phyloP scores from a whole-genome alignment of 306 rosid genomes.

The Dalbergia oliveri region DNA sequence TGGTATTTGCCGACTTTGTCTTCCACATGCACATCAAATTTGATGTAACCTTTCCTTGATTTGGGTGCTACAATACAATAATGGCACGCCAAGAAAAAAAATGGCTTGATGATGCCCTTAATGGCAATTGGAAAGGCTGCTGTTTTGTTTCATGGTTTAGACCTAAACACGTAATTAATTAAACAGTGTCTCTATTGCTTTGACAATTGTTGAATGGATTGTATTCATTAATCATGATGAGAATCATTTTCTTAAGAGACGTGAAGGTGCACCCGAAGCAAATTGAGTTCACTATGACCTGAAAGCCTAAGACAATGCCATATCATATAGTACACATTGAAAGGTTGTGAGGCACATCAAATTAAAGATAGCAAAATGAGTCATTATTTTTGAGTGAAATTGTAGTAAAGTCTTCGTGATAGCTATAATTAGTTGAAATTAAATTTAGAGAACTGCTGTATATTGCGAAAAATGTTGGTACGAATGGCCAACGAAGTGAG shows the following conservation, averaged over 20 bases:
- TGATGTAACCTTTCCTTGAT: constrained; percentile 64
- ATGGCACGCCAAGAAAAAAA: constrained; percentile 42
- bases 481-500: no score
- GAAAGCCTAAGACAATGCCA: neutral
- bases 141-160: constrained; percentile 22
- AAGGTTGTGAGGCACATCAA: neutral
- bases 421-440: neutral
- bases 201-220: neutral
- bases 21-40: constrained; percentile 48
- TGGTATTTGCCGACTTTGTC: constrained; percentile 49
- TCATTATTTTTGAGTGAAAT: neutral
- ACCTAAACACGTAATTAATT: constrained; percentile 26
- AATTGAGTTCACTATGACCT: constrained; percentile 11
- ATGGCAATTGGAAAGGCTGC: constrained; percentile 24
- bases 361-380: neutral
- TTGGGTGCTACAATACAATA: constrained; percentile 54
- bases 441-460: neutral
- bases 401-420: constrained; percentile 2
- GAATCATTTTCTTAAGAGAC: constrained; percentile 30
- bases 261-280: constrained; percentile 27
- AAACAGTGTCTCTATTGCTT: constrained; percentile 25
- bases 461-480: no score
- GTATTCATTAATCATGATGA: constrained; percentile 45
- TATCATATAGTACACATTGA: neutral
- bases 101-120: neutral